A percentile compares a stretch with the other conserved stretches of the same genome.
Evolutionary conservation across 23 red algal genomes (phyloP).

Genomic region (Pyropia haitanensis): DNA sequence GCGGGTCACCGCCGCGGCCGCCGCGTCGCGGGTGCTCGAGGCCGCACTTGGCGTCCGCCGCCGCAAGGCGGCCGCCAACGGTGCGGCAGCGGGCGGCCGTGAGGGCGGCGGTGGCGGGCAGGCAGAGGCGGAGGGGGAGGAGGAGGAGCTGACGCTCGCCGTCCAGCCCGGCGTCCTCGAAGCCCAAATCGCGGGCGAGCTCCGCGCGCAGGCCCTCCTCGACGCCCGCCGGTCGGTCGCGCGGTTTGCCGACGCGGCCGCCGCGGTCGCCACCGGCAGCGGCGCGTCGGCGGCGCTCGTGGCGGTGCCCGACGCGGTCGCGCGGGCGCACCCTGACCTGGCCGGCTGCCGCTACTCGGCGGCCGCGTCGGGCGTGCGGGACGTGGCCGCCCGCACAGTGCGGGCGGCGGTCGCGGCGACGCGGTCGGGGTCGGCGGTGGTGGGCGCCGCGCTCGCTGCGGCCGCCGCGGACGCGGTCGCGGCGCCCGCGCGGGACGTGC

Average conservation of each 20-base stretch:
- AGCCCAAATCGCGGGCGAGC: conserved; percentile 29
- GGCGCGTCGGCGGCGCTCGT: conserved; percentile 29
- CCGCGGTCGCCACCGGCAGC: conserved; percentile 27
- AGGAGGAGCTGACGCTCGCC: background rate
- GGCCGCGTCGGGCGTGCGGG: conserved; percentile 28
- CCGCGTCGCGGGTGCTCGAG: too few species aligned
- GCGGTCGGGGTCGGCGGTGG: conserved; percentile 20
- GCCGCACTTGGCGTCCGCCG: too few species aligned
- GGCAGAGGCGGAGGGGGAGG: too few species aligned
- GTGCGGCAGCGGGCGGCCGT: too few species aligned
- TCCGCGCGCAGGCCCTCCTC: conserved; percentile 48
- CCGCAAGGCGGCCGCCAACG: too few species aligned
- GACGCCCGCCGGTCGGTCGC: conserved; percentile 24
- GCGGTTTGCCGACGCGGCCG: conserved; percentile 35
- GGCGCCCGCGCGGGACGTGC: conserved; percentile 44
- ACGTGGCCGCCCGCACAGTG: conserved; percentile 24
- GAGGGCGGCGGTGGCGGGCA: too few species aligned
- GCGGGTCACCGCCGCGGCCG: too few species aligned
- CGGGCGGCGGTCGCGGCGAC: conserved; percentile 29
- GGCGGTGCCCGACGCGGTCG: conserved; percentile 17
- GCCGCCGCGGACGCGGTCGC: conserved; percentile 39
- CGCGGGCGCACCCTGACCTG: conserved; percentile 31
- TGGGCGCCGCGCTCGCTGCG: conserved; percentile 24
- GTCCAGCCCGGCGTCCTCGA: conserved; percentile 24
- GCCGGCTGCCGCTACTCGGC: conserved; percentile 40